phyloP scores from a whole-genome alignment of 768 basidiomycete species.

The Mycena polygramma region DNA sequence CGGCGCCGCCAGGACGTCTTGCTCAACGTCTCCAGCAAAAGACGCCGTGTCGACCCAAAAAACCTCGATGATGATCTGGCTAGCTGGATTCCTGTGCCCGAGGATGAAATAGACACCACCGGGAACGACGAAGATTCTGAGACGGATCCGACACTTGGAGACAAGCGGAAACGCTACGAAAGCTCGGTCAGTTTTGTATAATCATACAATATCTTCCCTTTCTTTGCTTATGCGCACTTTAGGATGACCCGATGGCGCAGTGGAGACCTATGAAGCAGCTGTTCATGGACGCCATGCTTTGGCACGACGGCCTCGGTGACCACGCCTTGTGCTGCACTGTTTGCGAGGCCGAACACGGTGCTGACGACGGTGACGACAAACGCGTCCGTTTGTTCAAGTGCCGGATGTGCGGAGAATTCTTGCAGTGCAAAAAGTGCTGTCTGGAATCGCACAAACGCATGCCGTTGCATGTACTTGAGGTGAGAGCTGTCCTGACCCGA shows the following conservation, averaged over 20 bases:
- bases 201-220: no score
- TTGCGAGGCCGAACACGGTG: neutral
- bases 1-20: neutral
- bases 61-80: neutral
- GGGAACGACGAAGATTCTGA: neutral
- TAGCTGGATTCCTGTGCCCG: neutral
- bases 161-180: conserved; percentile 11
- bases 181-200: neutral
- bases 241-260: conserved; percentile 22
- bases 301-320: conserved; percentile 21
- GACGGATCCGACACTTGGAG: neutral
- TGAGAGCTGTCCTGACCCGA: neutral
- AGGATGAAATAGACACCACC: neutral
- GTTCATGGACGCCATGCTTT: conserved; percentile 17
- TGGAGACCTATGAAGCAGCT: conserved; percentile 8
- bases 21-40: neutral
- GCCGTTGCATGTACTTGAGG: conserved; percentile 10
- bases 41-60: neutral
- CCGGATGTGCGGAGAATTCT: conserved; percentile 5
- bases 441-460: neutral
- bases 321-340: conserved; percentile 14
- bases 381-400: conserved; percentile 21
- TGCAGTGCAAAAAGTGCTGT: conserved; percentile 13
- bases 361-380: no score
- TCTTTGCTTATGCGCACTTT: no score